phyloP scores from a whole-genome alignment of 176 grass and related monocot genomes.

The Guadua angustifolia region DNA sequence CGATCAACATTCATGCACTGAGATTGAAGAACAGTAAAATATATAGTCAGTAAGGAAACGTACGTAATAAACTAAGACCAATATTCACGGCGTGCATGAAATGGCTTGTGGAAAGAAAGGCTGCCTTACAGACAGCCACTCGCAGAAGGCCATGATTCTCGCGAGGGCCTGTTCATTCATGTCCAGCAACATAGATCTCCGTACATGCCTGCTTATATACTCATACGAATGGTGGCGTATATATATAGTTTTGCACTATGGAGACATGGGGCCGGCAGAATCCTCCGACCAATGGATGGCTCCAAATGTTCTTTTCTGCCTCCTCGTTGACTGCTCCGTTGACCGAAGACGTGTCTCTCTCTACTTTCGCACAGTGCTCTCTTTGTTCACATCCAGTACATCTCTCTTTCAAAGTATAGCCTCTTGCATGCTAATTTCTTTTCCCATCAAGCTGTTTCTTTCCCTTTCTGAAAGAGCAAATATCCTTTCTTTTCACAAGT shows the following conservation, averaged over 20 bases:
- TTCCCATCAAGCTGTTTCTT: background rate
- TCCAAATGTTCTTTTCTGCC: slow-evolving; percentile 41
- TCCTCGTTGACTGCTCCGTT: slow-evolving; percentile 16
- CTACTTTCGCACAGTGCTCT: background rate
- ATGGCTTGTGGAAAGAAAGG: background rate
- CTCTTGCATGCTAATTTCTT: background rate
- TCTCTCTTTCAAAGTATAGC: background rate
- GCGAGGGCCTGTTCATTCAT: background rate
- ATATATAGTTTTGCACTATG: slow-evolving; percentile 12
- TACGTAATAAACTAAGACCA: background rate
- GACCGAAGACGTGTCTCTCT: background rate
- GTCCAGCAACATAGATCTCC: slow-evolving; percentile 29
- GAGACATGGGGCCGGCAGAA: slow-evolving; percentile 32
- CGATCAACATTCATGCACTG: too few species aligned
- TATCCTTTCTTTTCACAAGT: background rate
- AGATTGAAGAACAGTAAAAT: background rate
- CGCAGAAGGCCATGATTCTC: slow-evolving; percentile 27
- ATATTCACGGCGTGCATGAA: background rate
- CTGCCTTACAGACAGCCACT: background rate
- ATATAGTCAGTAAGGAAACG: background rate
- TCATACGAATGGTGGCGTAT: background rate
- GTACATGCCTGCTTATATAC: background rate
- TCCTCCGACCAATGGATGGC: slow-evolving; percentile 38
- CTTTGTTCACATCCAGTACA: background rate
- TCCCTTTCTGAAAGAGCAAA: background rate